Percentiles rank a stretch among this genome's conserved stretches.
Evolutionary conservation across 2,329 filamentous ascomycete genomes (phyloP).

Genomic region (Blastomyces parvus): DNA sequence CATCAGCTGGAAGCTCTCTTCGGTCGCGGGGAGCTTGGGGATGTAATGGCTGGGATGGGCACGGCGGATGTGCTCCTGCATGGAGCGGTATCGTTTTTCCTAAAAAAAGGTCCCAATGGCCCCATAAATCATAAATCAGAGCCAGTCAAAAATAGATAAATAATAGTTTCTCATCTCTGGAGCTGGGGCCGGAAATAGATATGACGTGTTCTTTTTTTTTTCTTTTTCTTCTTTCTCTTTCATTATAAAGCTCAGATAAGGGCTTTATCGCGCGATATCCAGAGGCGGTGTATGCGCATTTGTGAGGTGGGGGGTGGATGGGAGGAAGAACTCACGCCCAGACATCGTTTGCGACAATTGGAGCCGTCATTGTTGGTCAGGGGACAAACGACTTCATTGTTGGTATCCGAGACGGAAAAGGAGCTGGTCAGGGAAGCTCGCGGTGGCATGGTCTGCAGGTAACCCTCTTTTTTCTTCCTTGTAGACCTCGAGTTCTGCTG

Average conservation of each 20-base stretch:
- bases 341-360: slow-evolving; percentile 92
- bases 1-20: slow-evolving; percentile 96
- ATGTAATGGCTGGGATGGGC: slow-evolving; percentile 97
- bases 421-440: slow-evolving; percentile 78
- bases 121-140: not conserved
- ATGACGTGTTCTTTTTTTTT: not conserved
- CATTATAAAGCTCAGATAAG: not conserved
- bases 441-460: slow-evolving; percentile 59
- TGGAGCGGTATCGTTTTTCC: slow-evolving; percentile 95
- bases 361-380: slow-evolving; percentile 93
- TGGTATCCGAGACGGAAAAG: slow-evolving; percentile 83
- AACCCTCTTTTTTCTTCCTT: slow-evolving; percentile 3
- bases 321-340: slow-evolving; percentile 66
- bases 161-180: not conserved
- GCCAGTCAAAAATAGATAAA: not conserved
- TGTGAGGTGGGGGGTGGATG: not conserved
- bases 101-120: slow-evolving; percentile 37
- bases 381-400: slow-evolving; percentile 94
- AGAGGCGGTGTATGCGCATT: not conserved
- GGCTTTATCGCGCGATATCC: not conserved
- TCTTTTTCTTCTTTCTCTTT: not conserved
- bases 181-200: not conserved
- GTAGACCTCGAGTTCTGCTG: not conserved
- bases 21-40: slow-evolving; percentile 91
- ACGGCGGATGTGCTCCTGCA: slow-evolving; percentile 98